phyloP scores from a whole-genome alignment of 176 grass and related monocot genomes.

The Cenchrus fungigraminus region DNA sequence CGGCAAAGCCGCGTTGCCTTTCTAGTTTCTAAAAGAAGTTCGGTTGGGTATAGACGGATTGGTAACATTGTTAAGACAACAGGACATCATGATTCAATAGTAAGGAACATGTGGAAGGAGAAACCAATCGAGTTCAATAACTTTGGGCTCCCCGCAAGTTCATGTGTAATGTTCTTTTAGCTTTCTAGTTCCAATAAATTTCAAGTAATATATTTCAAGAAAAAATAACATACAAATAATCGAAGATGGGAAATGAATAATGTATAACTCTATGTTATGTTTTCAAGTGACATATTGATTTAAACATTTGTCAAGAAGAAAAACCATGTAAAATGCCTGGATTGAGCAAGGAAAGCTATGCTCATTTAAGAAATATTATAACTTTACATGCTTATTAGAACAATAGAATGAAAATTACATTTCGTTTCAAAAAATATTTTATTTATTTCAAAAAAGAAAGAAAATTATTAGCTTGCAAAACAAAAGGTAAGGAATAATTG shows the following conservation, averaged over 20 bases:
- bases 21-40: no score
- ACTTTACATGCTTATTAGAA: no score
- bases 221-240: no score
- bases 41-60: not conserved
- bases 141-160: not conserved
- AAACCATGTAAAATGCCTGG: not conserved
- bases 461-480: not conserved
- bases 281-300: not conserved
- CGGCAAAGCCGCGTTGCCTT: no score
- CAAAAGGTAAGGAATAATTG: no score
- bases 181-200: not conserved
- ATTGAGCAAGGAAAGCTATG: no score
- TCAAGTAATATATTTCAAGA: no score
- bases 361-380: not conserved
- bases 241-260: not conserved
- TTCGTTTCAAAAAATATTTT: not conserved
- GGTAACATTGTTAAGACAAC: not conserved
- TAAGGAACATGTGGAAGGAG: not conserved
- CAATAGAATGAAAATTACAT: not conserved
- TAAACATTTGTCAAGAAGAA: not conserved
- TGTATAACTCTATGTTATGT: not conserved
- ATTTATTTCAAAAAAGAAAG: not conserved
- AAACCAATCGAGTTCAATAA: not conserved
- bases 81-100: not conserved
- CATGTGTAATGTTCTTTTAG: no score